Percentiles rank a stretch among this genome's conserved stretches.
Evolutionary conservation across 305 asterid genomes (phyloP).

Genomic region (Petunia hybrid): DNA sequence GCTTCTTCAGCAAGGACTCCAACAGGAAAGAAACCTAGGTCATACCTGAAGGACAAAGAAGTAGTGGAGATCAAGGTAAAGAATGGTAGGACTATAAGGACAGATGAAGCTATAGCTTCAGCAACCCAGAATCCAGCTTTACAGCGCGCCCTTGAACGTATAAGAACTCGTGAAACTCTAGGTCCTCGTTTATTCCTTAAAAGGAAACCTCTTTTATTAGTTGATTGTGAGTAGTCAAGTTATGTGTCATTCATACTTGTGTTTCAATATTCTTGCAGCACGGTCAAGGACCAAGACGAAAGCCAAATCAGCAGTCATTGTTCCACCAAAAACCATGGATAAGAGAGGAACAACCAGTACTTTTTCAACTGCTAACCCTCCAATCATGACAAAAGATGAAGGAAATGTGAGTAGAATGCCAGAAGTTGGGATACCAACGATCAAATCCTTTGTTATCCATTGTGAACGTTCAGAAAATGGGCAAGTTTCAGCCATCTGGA

Average conservation of each 20-base stretch:
- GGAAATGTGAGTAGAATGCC: background rate
- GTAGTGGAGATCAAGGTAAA: background rate
- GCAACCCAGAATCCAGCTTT: constrained; percentile 13
- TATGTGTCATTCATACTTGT: background rate
- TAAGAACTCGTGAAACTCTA: background rate
- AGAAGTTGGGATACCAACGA: background rate
- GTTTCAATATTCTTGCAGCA: background rate
- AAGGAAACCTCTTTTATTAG: no score
- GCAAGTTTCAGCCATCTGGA: background rate
- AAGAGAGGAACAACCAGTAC: constrained; percentile 5
- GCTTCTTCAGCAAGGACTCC: background rate
- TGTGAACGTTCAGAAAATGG: background rate
- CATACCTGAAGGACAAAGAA: background rate
- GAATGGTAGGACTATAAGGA: background rate
- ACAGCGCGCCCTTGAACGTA: background rate
- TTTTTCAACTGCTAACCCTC: background rate
- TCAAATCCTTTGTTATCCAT: background rate
- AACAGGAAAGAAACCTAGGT: background rate
- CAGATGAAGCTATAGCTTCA: background rate
- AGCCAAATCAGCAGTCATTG: background rate
- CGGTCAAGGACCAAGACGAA: background rate
- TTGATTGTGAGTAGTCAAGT: no score
- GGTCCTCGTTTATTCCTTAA: background rate
- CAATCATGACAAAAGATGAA: background rate
- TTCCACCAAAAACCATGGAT: background rate